Conservation (phyloP, 1,284 basidiomycete species). For the Amylostereum chailletii region DNA sequence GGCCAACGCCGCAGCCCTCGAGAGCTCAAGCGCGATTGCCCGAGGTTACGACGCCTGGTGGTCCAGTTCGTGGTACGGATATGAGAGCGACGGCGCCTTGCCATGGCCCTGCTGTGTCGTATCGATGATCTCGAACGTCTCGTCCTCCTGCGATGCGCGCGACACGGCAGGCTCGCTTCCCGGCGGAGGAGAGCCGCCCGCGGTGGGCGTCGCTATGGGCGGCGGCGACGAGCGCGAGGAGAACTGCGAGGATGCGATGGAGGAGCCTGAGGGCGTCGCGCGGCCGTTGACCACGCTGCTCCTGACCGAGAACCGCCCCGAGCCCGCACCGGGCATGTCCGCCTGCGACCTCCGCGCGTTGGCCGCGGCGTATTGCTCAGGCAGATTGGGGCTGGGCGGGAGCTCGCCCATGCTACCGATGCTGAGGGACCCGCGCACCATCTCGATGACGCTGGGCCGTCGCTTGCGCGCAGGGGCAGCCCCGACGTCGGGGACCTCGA, state of each 20-base stretch:
- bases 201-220: constrained; percentile 17
- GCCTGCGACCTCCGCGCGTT: constrained; percentile 23
- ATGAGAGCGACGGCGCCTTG: constrained; percentile 21
- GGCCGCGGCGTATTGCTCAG: constrained; percentile 24
- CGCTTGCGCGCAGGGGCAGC: constrained; percentile 21
- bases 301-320: constrained; percentile 17
- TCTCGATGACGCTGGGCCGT: constrained; percentile 31
- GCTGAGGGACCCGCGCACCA: constrained; percentile 21
- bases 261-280: constrained; percentile 12
- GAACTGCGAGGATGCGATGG: constrained; percentile 9
- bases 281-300: constrained; percentile 14
- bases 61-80: constrained; percentile 33
- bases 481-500: constrained; percentile 15
- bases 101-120: constrained; percentile 14
- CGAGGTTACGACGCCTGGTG: constrained; percentile 12
- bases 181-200: constrained; percentile 22
- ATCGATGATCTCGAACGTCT: constrained; percentile 26
- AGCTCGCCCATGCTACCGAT: constrained; percentile 22
- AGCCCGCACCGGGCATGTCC: constrained; percentile 22
- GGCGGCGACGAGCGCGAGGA: constrained; percentile 19
- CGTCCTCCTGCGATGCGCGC: constrained; percentile 24
- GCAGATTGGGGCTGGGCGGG: constrained; percentile 33
- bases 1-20: too few species aligned
- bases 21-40: too few species aligned
- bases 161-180: constrained; percentile 14